Evolutionary conservation across 2,329 filamentous ascomycete genomes (phyloP).

Genomic region (Orbilia oligospora): DNA sequence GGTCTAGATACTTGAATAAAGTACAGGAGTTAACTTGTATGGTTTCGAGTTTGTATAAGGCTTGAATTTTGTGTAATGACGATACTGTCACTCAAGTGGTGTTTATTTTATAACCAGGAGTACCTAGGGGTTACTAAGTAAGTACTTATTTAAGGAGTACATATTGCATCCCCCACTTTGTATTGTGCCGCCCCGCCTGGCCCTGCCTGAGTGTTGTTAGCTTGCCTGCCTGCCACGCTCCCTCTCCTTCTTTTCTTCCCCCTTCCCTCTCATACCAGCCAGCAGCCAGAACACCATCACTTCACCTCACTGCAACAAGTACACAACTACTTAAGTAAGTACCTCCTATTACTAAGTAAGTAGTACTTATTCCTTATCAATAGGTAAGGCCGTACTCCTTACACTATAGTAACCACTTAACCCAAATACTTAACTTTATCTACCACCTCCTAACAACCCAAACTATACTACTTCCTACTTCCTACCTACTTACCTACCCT

Average conservation of each 20-base stretch:
- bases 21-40: not conserved
- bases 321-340: too few species aligned
- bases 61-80: not conserved
- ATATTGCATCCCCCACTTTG: conserved; percentile 31
- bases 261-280: not conserved
- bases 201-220: conserved; percentile 41
- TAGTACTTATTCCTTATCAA: too few species aligned
- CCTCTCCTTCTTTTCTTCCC: conserved; percentile 13
- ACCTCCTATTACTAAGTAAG: too few species aligned
- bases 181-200: conserved; percentile 59
- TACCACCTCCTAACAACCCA: too few species aligned
- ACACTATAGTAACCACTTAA: too few species aligned
- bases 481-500: too few species aligned
- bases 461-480: too few species aligned
- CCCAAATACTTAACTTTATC: too few species aligned
- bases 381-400: too few species aligned
- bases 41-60: not conserved
- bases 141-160: not conserved
- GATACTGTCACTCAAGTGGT: not conserved
- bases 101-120: too few species aligned
- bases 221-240: conserved; percentile 34
- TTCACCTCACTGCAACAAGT: not conserved
- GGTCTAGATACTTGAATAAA: not conserved
- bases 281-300: not conserved
- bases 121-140: too few species aligned